Base-by-base conservation (phyloP, 2,329 filamentous ascomycete genomes). In the Stagonosporopsis chrysanthemi region DNA sequence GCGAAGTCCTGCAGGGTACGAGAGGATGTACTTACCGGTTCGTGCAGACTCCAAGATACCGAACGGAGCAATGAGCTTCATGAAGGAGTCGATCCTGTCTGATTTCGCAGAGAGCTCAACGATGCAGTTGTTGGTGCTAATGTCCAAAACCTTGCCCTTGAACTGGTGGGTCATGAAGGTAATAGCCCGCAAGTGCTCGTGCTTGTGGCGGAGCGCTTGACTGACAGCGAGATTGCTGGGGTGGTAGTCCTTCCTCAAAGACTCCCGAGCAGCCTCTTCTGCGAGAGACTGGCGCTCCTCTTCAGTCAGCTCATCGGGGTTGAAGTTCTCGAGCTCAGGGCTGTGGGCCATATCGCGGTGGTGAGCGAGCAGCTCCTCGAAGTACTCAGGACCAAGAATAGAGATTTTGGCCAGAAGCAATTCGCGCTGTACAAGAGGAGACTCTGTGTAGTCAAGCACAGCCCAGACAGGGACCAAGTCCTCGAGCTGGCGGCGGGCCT, bases 381-480 rank as follows among this genome's bases (percentile, higher is more conserved):
- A 99, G 81, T 97, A 97, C 82, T 99, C 95, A 6, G 95, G 95
- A 0, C 95, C 95, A 35, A 99, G 85, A 60, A 96, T 97, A 78
- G 94, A 96, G 79, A 99, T 86, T 83, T 99, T 99, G 70, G 95
- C 94, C 35, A 99, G 87, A 8, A 99, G 85, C 28, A 99, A 84
- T 79, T 99, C 95, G 62, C 95, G 89, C 85, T 99, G 95, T 19
- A 99, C 95, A 23, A 99, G 87, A 2, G 95, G 91, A 5, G 95
- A 89, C 60, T 88, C 86, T 58, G 93, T 98, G 81, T 99, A 99
- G 80, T 99, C 95, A 56, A 99, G 82, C 31, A 99, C 95, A 50
- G 95, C 95, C 95, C 95, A 99, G 57, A 99, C 95, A 23, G 95
- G 95, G 23, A 99, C 95, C 47, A 99, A 83, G 73, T 99, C 95